Evolutionary conservation across 495 filamentous ascomycete species (phyloP), one percentile per base, ranked within the genome.

Genomic region (Cenococcum geophilum): DNA sequence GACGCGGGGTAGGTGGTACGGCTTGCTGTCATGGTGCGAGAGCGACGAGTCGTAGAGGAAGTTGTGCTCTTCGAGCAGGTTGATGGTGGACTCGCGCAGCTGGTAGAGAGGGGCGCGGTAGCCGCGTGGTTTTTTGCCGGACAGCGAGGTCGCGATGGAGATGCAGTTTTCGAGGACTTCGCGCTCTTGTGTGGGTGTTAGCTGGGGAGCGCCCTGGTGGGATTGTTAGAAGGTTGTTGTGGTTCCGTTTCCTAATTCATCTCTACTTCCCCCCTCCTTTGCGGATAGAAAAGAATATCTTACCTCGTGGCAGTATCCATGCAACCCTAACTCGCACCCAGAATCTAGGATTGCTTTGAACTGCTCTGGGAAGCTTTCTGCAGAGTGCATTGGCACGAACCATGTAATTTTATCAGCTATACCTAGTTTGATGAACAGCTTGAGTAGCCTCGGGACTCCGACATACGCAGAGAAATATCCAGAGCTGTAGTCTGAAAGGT

Each of bases 311-410:
- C 79, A 77, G 66, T 86, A 86, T 34, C 83, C 83, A 65, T 86
- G 83, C 10, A 82, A 72, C 0, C 76, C 83, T 45, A 86, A 78
- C 64, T 86, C 83, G n/a, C 74, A 76, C 3, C 82, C 82, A 22
- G 76, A 77, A 0, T 80, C 76, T 3, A 84, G 72, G 37, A 86
- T 81, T 22, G 74, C 72, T 35, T 76, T 73, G 3, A 79, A 78
- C 59, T 81, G 74, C 1, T 76, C 71, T 0, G 80, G 82, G 67
- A 86, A 86, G 14, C 76, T 82, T 61, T 86, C 83, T 56, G 81
- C 76, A 1, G 80, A 82, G 68, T 86, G 83, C 8, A 83, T 83
- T 0, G 83, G 83, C 21, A 86, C 78, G 63, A 84, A 85, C 83
- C 83, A 86, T 4, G 83, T 83, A 18, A 81, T 74, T 32, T 78